Evolutionary conservation across 2,329 filamentous ascomycete species (phyloP).

Genomic region (Talaromyces sp.): DNA sequence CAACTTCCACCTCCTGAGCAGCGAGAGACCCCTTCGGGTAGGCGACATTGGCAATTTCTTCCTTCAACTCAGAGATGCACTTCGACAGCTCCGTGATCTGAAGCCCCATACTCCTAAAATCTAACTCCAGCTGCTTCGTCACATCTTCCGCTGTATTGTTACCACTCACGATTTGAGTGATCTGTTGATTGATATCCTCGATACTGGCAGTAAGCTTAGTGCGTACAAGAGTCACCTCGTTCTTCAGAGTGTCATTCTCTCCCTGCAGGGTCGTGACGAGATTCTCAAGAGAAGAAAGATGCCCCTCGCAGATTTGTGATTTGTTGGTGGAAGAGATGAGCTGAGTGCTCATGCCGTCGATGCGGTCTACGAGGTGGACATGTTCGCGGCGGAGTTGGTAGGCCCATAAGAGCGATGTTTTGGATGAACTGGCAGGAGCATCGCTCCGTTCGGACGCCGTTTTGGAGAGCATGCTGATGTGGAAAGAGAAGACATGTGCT

Average conservation of each 20-base stretch:
- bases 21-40: not conserved
- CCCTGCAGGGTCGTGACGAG: constrained; percentile 13
- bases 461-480: constrained; percentile 7
- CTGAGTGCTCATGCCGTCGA: constrained; percentile 24
- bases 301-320: constrained; percentile 6
- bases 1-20: not conserved
- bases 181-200: constrained; percentile 14
- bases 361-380: constrained; percentile 28
- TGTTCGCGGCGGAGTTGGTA: constrained; percentile 40
- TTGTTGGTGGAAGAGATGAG: constrained; percentile 17
- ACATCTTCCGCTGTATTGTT: not conserved
- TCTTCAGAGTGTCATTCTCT: constrained; percentile 17
- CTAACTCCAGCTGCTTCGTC: not conserved
- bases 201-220: constrained; percentile 9
- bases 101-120: not conserved
- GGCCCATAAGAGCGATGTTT: constrained; percentile 36
- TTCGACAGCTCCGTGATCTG: constrained; percentile 7
- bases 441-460: not conserved
- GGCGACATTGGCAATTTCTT: not conserved
- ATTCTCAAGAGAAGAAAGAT: constrained; percentile 13
- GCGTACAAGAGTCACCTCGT: constrained; percentile 11
- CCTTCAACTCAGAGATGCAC: constrained; percentile 5
- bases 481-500: not conserved
- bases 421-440: constrained; percentile 15
- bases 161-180: not conserved